These are phyloP conservation scores for Taxawa tesnikishii DNA, from an alignment of 2,329 filamentous ascomycete genomes.

Conservation along the genomic window DNA sequence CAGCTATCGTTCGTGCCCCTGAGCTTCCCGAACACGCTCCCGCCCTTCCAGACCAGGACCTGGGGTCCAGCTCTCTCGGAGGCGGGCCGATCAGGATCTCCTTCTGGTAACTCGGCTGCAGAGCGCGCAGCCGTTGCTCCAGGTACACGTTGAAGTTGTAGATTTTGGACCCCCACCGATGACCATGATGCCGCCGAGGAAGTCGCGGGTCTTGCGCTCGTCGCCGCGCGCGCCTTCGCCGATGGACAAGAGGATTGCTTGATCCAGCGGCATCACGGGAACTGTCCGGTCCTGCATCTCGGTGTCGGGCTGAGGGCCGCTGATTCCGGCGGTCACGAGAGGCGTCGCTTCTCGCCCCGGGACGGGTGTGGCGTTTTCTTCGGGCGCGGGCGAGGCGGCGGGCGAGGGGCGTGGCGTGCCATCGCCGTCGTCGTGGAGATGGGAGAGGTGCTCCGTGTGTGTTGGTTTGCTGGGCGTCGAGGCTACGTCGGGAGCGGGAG, in stretches of 20 bases:
- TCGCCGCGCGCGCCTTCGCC: slow-evolving; percentile 76
- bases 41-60: slow-evolving; percentile 97
- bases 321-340: slow-evolving; percentile 31
- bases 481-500: slow-evolving; percentile 14
- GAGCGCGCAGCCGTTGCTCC: slow-evolving; percentile 65
- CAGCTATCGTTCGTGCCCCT: slow-evolving; percentile 83
- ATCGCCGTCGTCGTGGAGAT: slow-evolving; percentile 53
- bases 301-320: slow-evolving; percentile 35
- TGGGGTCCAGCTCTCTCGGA: slow-evolving; percentile 91
- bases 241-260: slow-evolving; percentile 81
- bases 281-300: slow-evolving; percentile 68
- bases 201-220: slow-evolving; percentile 85
- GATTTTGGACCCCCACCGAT: slow-evolving; percentile 72
- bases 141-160: slow-evolving; percentile 69
- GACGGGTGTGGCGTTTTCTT: slow-evolving; percentile 54
- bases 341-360: slow-evolving; percentile 23
- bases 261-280: slow-evolving; percentile 72
- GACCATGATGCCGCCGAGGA: slow-evolving; percentile 81
- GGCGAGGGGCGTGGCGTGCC: slow-evolving; percentile 75
- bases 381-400: slow-evolving; percentile 76
- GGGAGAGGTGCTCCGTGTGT: slow-evolving; percentile 53
- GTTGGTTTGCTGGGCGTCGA: slow-evolving; percentile 16
- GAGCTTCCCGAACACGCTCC: slow-evolving; percentile 87
- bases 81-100: slow-evolving; percentile 54
- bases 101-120: slow-evolving; percentile 50